These are phyloP conservation scores for Isoetes taiwanensis DNA, from an alignment of 75 land plant species.

Conservation along the genomic window DNA sequence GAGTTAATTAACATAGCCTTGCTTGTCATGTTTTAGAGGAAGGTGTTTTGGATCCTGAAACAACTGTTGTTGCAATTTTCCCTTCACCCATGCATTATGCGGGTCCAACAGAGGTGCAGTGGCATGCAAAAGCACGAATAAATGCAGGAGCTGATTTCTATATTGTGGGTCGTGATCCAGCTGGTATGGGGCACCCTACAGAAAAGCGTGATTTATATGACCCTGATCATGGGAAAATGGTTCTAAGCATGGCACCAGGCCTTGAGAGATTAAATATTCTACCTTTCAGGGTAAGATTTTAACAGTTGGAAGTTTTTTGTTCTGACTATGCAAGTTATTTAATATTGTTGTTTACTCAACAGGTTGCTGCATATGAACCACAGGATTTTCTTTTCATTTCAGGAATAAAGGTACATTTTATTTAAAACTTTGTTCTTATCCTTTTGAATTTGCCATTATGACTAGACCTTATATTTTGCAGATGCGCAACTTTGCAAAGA, in stretches of 20 bases:
- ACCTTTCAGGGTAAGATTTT: constrained; percentile 81
- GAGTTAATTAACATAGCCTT: no score
- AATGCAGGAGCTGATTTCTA: constrained; percentile 97
- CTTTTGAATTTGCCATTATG: no score
- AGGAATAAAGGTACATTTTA: constrained; percentile 99
- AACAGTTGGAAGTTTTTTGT: no score
- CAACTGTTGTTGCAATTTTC: constrained; percentile 87
- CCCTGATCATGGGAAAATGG: constrained; percentile 96
- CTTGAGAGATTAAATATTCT: constrained; percentile 81
- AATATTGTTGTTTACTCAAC: background rate
- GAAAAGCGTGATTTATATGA: constrained; percentile 89
- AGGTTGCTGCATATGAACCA: constrained; percentile 98
- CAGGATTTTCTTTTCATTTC: constrained; percentile 95
- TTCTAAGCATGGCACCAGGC: constrained; percentile 96
- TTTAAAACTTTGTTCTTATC: no score
- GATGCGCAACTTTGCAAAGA: no score
- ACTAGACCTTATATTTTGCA: no score
- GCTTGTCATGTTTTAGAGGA: constrained; percentile 92
- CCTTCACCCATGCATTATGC: constrained; percentile 99
- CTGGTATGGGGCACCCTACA: constrained; percentile 97
- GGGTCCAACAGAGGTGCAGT: constrained; percentile 96
- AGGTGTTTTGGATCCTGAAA: constrained; percentile 90
- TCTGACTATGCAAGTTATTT: no score
- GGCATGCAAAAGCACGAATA: constrained; percentile 98
- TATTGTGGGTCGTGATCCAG: constrained; percentile 96